Base-by-base conservation (phyloP, 441 rosid genomes). In the Dalechampia spathulata region DNA sequence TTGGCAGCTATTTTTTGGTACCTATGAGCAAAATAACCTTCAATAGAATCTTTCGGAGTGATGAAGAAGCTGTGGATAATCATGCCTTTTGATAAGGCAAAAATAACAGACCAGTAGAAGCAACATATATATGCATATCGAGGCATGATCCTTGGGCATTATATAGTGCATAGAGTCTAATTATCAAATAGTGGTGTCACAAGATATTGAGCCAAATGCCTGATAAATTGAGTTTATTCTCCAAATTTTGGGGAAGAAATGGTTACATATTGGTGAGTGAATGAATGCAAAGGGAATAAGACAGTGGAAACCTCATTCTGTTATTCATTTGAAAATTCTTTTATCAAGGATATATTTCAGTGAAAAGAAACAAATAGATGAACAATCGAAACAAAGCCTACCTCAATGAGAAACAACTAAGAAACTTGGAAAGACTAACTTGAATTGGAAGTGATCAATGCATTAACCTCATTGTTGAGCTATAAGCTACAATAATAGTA, bases 1-100 rank as follows among this genome's bases (percentile, higher is more conserved):
- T 58, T 67, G 26, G 87, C 75, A 66, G 84, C 82, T 62, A 50
- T 69, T 71, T 61, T 76, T 57, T 66, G 84, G 66, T 72, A 82
- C 77, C 87, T 82, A 65, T 34, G 20, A 61, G 66, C 59, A 51
- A 52, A 25, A n/a, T 53, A 25, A n/a, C 22, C 23, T 45, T 45
- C 25, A 12, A 55, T 19, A 12, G 25, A 27, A 40, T 23, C 10
- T 47, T 47, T 41, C 12, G 13, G 5, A 43, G 40, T 47, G 32
- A 55, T 15, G 1, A 20, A 20, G 38, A 26, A 41, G 59, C 37
- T 13, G 19, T 11, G 11, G 15, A 57, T 41, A 36, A n/a, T 43
- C 46, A 34, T 21, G 19, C 13, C 43, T 27, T 13, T 8, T 0
- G 32, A 41, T 20, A 30, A 13, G 38, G 56, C 21, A 46, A 49